Evolutionary conservation across 2,329 filamentous ascomycete species (phyloP).

Genomic region (Fusarium dlaminii): DNA sequence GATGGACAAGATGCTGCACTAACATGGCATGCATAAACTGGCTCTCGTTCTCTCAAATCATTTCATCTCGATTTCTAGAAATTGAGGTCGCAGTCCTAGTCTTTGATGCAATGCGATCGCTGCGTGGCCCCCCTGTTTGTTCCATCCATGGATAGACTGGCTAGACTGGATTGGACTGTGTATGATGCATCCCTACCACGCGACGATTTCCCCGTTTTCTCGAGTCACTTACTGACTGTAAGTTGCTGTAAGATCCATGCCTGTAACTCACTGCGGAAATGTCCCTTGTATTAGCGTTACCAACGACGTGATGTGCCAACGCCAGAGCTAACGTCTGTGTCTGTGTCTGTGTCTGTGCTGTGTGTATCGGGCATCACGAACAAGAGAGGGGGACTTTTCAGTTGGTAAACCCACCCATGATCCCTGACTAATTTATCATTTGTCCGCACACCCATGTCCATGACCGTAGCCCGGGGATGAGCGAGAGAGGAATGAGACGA

Average conservation of each 20-base stretch:
- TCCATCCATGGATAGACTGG: not conserved
- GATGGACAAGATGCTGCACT: constrained; percentile 1
- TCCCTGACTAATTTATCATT: constrained; percentile 37
- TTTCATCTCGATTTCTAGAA: constrained; percentile 9
- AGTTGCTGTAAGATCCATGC: not conserved
- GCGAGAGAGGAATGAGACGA: constrained; percentile 25
- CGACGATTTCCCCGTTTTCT: constrained; percentile 1
- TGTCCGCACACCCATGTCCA: constrained; percentile 15
- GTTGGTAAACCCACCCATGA: constrained; percentile 11
- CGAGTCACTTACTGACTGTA: not conserved
- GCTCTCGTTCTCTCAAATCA: not conserved
- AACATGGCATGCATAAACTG: constrained; percentile 1
- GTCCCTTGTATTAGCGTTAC: constrained; percentile 19
- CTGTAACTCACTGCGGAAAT: constrained; percentile 10
- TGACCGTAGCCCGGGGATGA: constrained; percentile 27
- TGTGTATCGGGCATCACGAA: not conserved
- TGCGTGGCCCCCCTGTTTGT: constrained; percentile 24
- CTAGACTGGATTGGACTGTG: not conserved
- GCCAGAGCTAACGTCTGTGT: not conserved
- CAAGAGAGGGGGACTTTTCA: not conserved
- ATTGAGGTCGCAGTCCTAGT: constrained; percentile 1
- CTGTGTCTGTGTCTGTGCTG: not conserved
- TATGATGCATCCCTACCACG: constrained; percentile 22
- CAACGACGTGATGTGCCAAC: not conserved
- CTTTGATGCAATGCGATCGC: constrained; percentile 30